Conservation (phyloP, 805 yeast genomes). For the Nakazawaea molendinolei region DNA sequence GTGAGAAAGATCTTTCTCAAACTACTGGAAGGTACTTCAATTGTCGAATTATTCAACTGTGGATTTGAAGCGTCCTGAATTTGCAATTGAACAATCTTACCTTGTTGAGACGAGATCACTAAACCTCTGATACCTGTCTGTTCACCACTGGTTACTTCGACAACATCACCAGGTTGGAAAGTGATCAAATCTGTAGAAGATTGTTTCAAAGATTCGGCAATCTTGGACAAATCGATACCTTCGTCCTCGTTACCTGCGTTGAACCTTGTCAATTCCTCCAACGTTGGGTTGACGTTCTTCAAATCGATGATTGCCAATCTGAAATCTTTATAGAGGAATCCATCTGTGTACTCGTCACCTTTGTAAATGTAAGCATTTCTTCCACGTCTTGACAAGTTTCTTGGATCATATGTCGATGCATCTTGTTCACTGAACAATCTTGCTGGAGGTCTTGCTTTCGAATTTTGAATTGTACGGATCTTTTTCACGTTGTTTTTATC, state of each 20-base stretch:
- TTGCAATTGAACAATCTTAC: conserved; percentile 44
- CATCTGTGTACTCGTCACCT: conserved; percentile 86
- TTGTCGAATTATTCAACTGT: conserved; percentile 42
- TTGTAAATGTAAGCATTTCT: conserved; percentile 62
- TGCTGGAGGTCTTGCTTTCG: conserved; percentile 74
- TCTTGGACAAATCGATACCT: conserved; percentile 80
- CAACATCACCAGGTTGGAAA: conserved; percentile 92
- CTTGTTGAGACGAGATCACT: conserved; percentile 58
- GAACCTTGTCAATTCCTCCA: conserved; percentile 83
- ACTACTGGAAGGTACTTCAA: conserved; percentile 78
- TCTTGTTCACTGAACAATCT: conserved; percentile 83
- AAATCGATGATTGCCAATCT: conserved; percentile 77
- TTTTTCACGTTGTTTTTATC: conserved; percentile 26
- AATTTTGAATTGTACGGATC: conserved; percentile 39
- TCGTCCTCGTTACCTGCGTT: conserved; percentile 71
- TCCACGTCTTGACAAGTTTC: conserved; percentile 59
- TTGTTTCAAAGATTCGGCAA: conserved; percentile 79
- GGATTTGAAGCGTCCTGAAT: conserved; percentile 52
- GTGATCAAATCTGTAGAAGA: conserved; percentile 45
- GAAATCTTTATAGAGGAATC: conserved; percentile 81
- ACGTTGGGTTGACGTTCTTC: conserved; percentile 71
- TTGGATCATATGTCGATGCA: conserved; percentile 79
- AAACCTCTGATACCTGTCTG: conserved; percentile 84
- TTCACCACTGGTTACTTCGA: conserved; percentile 88
- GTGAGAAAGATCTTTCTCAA: conserved; percentile 79